Evolutionary conservation across 129 eudicot species (phyloP), one percentile per base, ranked within the genome.

Genomic region (Dittrichia graveolens): DNA sequence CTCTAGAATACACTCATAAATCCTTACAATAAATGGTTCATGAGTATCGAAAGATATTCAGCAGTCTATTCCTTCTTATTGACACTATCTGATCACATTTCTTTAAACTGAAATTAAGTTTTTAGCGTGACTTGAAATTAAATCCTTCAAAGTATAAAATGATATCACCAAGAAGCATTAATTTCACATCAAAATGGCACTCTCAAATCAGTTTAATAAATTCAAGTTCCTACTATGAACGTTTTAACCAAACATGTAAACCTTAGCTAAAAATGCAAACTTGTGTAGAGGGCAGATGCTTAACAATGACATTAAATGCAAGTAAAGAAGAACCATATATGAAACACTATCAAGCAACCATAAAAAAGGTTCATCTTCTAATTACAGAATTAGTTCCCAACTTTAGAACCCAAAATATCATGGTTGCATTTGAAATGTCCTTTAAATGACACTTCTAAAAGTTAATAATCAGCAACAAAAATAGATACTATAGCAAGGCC

Each of bases 371-470:
- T 38, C 67, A 66, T 56, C 74, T 43, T 66, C 56, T 74, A 75
- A 39, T 69, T 69, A 48, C 71, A 77, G 1, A 68, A 77, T 19
- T 68, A 68, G 75, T 77, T 59, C 63, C 46, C 53, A 41, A 37
- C 37, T 42, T 63, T 39, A 63, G 69, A 41, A 75, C 19, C 48
- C 1, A 58, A 13, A 34, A 44, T 46, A 19, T 52, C 73, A 66
- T 16, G 24, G 35, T 65, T 65, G 47, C 67, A 31, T 13, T 72
- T 50, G 6, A 37, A 69, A 66, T 56, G 67, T 54, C 31, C 13
- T n/a, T 64, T 65, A 65, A 65, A 44, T 14, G 60, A 42, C 76
- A 13, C 58, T 38, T 46, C 56, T 40, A 24, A 49, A 59, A 73
- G 60, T 50, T 41, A 41, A 56, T 66, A 19, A 47, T 37, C 5